Evolutionary conservation across 129 eudicot genomes (phyloP), one percentile per base, ranked within the genome.

Genomic region (Artemisia argyi): DNA sequence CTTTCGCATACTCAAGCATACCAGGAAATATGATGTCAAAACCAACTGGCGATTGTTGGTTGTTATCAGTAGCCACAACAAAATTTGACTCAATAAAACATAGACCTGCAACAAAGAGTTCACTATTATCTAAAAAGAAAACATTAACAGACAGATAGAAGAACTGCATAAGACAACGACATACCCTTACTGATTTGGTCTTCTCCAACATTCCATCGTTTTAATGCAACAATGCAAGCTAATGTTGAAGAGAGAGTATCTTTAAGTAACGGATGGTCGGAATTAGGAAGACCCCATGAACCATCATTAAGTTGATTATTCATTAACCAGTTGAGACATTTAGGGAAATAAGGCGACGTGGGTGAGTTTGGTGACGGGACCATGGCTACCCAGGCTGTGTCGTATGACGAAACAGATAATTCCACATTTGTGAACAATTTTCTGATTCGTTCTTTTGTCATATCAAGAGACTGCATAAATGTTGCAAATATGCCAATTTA

Each of bases 11-110:
- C 65, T 86, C 86, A 5, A 94, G 84, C 98, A 94, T 86, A 47
- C 89, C 77, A 11, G 98, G 84, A 82, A 90, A 94, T 63, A 90
- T 87, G 61, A 94, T 77, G n/a, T 86, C 96, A 76, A 90, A 94
- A 3, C 97, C 97, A 73, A 85, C 20, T 2, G 98, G 97, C 60
- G 91, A 87, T 61, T 61, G 42, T 60, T 83, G 86, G 60, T 58
- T 55, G 19, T 86, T 70, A 52, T 88, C 88, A 2, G 62, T 82
- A 32, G 77, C 91, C 2, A 84, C 86, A 66, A 83, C 81, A 52
- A 94, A 78, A 71, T 94, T 87, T 20, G 66, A 76, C 85, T 82
- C 82, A 2, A 94, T 80, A 83, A 84, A 94, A 50, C 49, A 82
- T 53, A 90, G 61, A 66, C 95, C 98, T 92, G 83, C 78, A 81